phyloP scores from a whole-genome alignment of 495 filamentous ascomycete species.

The Aspergillus haitiensis region DNA sequence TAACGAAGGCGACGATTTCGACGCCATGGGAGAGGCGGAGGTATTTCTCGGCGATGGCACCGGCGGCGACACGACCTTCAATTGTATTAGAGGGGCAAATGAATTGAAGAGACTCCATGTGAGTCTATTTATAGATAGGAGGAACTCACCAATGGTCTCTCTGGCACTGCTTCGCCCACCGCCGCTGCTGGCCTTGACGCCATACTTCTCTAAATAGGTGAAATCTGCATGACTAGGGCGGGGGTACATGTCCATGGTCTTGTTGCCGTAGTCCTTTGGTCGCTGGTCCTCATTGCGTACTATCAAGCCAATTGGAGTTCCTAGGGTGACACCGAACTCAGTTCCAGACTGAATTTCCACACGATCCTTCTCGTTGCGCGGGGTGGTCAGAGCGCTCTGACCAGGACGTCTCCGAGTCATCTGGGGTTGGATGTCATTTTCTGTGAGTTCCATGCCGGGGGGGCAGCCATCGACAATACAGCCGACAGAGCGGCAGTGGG shows the following conservation, averaged over 20 bases:
- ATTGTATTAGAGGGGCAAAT: conserved; percentile 10
- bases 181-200: conserved; percentile 88
- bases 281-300: conserved; percentile 92
- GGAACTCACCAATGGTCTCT: conserved; percentile 78
- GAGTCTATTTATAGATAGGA: not conserved
- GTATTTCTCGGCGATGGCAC: conserved; percentile 94
- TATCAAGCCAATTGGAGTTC: conserved; percentile 85
- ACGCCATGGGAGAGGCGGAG: conserved; percentile 75
- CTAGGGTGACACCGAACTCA: conserved; percentile 88
- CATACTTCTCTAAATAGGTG: conserved; percentile 97
- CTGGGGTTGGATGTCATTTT: conserved; percentile 91
- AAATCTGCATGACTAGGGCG: conserved; percentile 93
- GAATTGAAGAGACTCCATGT: not conserved
- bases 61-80: conserved; percentile 82
- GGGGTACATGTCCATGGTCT: conserved; percentile 90
- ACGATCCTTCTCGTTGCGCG: conserved; percentile 86
- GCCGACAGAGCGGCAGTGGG: conserved; percentile 86
- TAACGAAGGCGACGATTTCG: conserved; percentile 89
- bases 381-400: conserved; percentile 87
- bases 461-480: conserved; percentile 88
- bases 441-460: conserved; percentile 83
- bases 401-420: conserved; percentile 89
- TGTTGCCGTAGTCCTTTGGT: conserved; percentile 88
- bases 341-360: conserved; percentile 94
- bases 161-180: conserved; percentile 89